phyloP scores from a whole-genome alignment of 2,329 filamentous ascomycete species.

The Aspergillus alliaceus region DNA sequence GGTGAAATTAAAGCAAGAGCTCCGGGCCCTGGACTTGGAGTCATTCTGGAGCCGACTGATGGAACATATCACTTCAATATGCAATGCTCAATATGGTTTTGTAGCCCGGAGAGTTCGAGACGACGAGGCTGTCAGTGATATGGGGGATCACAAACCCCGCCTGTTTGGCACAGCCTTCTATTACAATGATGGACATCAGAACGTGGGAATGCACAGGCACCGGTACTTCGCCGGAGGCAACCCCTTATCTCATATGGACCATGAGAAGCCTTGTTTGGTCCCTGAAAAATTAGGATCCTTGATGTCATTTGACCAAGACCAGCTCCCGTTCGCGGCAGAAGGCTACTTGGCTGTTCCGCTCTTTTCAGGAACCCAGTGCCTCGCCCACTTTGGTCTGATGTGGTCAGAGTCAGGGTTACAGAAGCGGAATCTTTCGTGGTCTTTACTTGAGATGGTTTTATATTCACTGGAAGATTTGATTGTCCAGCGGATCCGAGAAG shows the following conservation, averaged over 20 bases:
- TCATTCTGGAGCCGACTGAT: slow-evolving; percentile 66
- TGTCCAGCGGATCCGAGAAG: slow-evolving; percentile 56
- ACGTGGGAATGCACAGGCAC: slow-evolving; percentile 56
- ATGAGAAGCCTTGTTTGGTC: slow-evolving; percentile 70
- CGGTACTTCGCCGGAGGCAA: slow-evolving; percentile 65
- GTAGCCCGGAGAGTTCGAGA: slow-evolving; percentile 64
- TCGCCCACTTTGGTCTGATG: slow-evolving; percentile 71
- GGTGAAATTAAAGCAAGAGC: slow-evolving; percentile 57
- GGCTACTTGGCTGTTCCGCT: slow-evolving; percentile 68
- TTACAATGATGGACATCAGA: slow-evolving; percentile 60
- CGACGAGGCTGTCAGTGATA: slow-evolving; percentile 61
- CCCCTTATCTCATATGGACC: slow-evolving; percentile 68
- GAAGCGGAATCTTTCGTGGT: slow-evolving; percentile 61
- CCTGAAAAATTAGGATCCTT: slow-evolving; percentile 61
- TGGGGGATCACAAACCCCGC: slow-evolving; percentile 62
- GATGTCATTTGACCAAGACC: slow-evolving; percentile 59
- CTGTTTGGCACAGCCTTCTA: slow-evolving; percentile 67
- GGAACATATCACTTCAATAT: slow-evolving; percentile 63
- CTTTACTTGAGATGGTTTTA: slow-evolving; percentile 65
- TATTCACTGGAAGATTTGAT: slow-evolving; percentile 70
- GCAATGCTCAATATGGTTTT: slow-evolving; percentile 67
- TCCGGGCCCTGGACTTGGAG: slow-evolving; percentile 55
- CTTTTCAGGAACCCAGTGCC: slow-evolving; percentile 64
- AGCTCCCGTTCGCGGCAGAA: slow-evolving; percentile 61
- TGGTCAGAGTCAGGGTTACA: slow-evolving; percentile 65